A percentile compares a stretch with the other conserved stretches of the same genome.
Evolutionary conservation across 257 asterid genomes (phyloP).

Genomic region (Solanum tarapatanum): DNA sequence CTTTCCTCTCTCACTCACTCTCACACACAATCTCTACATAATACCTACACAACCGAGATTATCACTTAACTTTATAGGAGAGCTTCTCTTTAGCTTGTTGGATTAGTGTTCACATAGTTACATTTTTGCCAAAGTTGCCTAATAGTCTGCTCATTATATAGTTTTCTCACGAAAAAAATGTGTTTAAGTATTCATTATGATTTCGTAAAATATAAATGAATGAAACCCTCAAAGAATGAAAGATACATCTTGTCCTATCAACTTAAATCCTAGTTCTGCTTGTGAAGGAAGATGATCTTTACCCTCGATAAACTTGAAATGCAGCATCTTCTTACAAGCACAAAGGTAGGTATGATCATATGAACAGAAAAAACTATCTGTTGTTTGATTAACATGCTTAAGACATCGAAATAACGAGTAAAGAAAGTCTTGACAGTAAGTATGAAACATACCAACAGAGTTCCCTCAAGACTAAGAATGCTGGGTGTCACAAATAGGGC

Average conservation of each 20-base stretch:
- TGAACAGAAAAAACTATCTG: neutral
- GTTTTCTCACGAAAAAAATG: neutral
- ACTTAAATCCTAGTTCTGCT: neutral
- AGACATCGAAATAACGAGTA: neutral
- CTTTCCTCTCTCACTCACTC: neutral
- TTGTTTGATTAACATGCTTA: neutral
- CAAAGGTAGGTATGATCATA: neutral
- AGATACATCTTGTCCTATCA: neutral
- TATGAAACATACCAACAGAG: conserved; percentile 46
- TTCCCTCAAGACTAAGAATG: conserved; percentile 95
- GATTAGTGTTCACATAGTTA: neutral
- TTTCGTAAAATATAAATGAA: neutral
- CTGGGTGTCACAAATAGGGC: conserved; percentile 75
- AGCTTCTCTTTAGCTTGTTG: neutral
- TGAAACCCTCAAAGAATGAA: neutral
- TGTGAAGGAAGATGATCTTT: neutral
- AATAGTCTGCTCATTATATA: neutral
- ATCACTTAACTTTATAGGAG: neutral
- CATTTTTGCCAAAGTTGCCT: neutral
- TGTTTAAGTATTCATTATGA: neutral
- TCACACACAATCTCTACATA: neutral
- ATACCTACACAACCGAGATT: neutral
- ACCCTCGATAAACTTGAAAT: neutral
- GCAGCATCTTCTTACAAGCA: neutral
- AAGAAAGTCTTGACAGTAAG: neutral